Percentiles rank a stretch among this genome's conserved stretches.
These are phyloP conservation scores for Castanea mollissima DNA, from an alignment of 306 rosid genomes.

Conservation along the genomic window DNA sequence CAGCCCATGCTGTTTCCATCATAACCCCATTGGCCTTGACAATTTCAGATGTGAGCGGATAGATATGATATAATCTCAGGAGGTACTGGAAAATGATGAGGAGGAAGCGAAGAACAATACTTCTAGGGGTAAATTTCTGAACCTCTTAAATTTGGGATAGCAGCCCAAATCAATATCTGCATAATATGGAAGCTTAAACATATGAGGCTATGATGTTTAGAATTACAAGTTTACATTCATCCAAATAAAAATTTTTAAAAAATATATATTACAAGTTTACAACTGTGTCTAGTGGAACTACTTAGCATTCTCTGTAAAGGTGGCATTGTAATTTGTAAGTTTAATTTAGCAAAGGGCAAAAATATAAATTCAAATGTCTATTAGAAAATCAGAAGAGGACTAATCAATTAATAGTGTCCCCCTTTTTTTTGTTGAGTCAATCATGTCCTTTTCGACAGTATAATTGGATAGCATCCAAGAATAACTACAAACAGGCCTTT, in stretches of 20 bases:
- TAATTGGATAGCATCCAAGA: neutral
- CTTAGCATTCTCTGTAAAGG: neutral
- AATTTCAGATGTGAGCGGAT: constrained; percentile 54
- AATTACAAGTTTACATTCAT: neutral
- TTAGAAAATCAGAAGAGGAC: neutral
- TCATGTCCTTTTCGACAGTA: neutral
- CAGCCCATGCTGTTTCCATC: constrained; percentile 72
- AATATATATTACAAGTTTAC: neutral
- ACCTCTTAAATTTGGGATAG: constrained; percentile 45
- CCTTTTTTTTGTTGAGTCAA: too few species aligned
- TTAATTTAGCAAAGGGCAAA: neutral
- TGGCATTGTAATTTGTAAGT: constrained; percentile 10
- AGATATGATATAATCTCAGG: constrained; percentile 51
- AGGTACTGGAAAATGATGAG: constrained; percentile 56
- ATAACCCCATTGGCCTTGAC: constrained; percentile 49
- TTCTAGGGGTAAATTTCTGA: constrained; percentile 48
- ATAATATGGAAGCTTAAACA: constrained; percentile 24
- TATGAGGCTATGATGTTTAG: too few species aligned
- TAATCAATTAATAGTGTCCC: neutral
- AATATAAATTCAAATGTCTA: neutral
- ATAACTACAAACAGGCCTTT: neutral
- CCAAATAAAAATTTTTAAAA: neutral
- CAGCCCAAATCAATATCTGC: constrained; percentile 56
- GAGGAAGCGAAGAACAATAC: constrained; percentile 40
- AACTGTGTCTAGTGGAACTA: constrained; percentile 1